These are phyloP conservation scores for Hibiscus trionum DNA, from an alignment of 345 rosid species.

Conservation along the genomic window DNA sequence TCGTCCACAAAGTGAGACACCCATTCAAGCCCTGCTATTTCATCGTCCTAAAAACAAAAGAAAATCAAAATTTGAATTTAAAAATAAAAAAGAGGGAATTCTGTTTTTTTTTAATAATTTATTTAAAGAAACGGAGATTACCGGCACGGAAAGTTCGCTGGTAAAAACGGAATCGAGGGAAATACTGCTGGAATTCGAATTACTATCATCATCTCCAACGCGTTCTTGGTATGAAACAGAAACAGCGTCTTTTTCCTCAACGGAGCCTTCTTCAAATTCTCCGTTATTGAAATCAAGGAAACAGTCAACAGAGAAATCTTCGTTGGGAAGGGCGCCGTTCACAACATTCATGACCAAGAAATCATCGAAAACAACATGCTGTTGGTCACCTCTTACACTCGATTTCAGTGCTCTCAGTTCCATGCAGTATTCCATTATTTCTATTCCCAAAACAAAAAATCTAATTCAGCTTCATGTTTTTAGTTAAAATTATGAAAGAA, in stretches of 20 bases:
- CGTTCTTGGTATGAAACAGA: constrained; percentile 33
- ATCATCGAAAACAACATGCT: constrained; percentile 34
- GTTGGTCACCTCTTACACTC: constrained; percentile 47
- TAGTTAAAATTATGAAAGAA: neutral
- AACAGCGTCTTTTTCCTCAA: constrained; percentile 26
- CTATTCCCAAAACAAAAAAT: neutral
- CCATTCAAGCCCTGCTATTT: constrained; percentile 50
- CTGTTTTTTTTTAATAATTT: neutral
- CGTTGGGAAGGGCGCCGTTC: constrained; percentile 23
- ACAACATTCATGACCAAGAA: constrained; percentile 8
- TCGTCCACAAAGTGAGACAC: constrained; percentile 50
- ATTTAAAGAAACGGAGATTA: neutral
- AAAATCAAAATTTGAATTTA: neutral
- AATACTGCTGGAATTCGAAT: constrained; percentile 21
- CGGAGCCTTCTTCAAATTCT: constrained; percentile 21
- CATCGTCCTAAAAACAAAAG: constrained; percentile 27
- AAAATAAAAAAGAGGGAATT: neutral
- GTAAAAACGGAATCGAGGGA: constrained; percentile 23
- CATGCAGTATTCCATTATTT: constrained; percentile 44
- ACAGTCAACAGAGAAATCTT: constrained; percentile 66
- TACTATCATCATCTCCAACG: constrained; percentile 29
- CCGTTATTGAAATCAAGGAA: constrained; percentile 46
- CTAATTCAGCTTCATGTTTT: neutral
- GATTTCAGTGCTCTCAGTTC: constrained; percentile 55
- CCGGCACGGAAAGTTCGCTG: constrained; percentile 35